These are phyloP conservation scores for Creolimax fragrantissima DNA, from an alignment of 78 protist species.

Conservation along the genomic window DNA sequence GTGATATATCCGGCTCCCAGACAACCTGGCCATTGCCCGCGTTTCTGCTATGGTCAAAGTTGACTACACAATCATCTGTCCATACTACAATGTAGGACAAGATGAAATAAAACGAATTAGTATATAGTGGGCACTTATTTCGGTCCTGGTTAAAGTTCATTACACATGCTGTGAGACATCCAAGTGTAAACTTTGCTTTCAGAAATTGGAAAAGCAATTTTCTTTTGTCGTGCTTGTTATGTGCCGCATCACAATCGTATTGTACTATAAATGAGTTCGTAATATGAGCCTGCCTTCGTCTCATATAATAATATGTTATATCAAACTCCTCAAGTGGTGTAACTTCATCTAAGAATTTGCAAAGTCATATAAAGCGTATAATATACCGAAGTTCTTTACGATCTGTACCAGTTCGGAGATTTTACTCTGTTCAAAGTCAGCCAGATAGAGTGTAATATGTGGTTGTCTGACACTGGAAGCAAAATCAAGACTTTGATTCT, in stretches of 20 bases:
- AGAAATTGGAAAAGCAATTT: too few species aligned
- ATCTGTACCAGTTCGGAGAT: background rate
- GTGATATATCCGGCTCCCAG: background rate
- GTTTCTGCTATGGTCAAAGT: background rate
- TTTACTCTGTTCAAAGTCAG: background rate
- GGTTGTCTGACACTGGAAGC: background rate
- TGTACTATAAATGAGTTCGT: too few species aligned
- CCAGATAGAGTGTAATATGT: background rate
- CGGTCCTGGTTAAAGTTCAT: too few species aligned
- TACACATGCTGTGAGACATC: too few species aligned
- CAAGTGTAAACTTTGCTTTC: too few species aligned
- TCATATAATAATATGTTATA: background rate
- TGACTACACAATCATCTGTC: background rate
- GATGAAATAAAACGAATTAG: too few species aligned
- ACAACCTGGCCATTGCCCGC: background rate
- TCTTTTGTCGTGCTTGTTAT: too few species aligned
- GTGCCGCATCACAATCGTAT: too few species aligned
- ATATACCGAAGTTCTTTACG: background rate
- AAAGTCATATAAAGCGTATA: background rate
- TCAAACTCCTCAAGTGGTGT: background rate
- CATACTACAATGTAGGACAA: too few species aligned
- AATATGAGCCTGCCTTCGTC: too few species aligned
- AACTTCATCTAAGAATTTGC: background rate
- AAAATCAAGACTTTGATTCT: background rate
- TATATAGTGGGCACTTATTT: too few species aligned